Base-by-base conservation (phyloP, 2,329 filamentous ascomycete species). In the Conoideocrella luteorostrata region DNA sequence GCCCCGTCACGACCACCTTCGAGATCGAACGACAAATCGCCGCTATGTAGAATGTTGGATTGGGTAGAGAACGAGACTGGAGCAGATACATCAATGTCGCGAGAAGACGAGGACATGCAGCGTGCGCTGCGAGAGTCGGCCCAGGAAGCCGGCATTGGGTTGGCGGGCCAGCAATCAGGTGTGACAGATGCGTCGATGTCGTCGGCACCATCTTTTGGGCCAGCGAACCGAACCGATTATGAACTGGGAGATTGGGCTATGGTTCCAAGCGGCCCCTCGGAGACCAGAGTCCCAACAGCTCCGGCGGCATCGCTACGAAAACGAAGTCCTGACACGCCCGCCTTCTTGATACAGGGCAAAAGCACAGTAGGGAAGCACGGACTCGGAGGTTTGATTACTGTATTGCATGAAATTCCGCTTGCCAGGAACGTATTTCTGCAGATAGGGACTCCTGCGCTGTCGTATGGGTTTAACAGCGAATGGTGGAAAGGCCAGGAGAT, bases 401-500 rank as follows among this genome's bases (percentile, higher is more conserved):
- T 83, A 7, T 67, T 77, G 30, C 75, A 82, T 52, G 67, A 74
- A 44, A 82, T 84, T 20, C 79, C 80, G 1, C 59, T 78, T 0
- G 70, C 69, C 1, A 70, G 78, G 41, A 81, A 82, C 50, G 62
- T 72, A 3, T 62, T 83, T 11, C 65, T 83, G 3, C 56, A 62
- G 20, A 63, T 60, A 9, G 70, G 70, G 2, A 43, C 56, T 4
- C 57, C 68, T 5, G 61, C 68, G 3, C 52, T 61, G 2, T 69
- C 63, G 26, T 83, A 82, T 49, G 78, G 78, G 1, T 67, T 73
- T 50, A 69, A 77, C 49, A 63, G 63, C 11, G 71, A 77, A 47
- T 84, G 80, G 80, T 84, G 80, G 80, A 73, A 69, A 48, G 79
- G 80, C 4, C 65, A 71, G 37, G 56, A 66, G 7, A 80, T 82